Conservation (phyloP, 2,329 filamentous ascomycete genomes). For the Sporothrix humicola region DNA sequence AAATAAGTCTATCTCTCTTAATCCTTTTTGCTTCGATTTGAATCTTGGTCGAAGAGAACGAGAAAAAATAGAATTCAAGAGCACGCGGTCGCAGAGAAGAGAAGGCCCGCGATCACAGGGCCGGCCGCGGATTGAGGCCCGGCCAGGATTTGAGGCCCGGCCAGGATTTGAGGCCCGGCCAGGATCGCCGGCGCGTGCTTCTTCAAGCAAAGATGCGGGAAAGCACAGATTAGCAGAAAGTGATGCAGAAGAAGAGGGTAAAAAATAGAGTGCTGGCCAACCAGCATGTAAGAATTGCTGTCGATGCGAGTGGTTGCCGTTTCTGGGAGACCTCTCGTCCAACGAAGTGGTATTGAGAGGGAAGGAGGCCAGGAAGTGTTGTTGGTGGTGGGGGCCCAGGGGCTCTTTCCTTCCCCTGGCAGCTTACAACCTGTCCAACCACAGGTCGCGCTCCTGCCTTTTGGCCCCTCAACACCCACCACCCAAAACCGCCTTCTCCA, state of each 20-base stretch:
- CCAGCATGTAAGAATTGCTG: not conserved
- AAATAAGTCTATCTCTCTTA: not conserved
- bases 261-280: not conserved
- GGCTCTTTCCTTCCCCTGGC: constrained; percentile 15
- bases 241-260: not conserved
- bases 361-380: not conserved
- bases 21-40: not conserved
- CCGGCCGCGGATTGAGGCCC: not conserved
- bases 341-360: not conserved
- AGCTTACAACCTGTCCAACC: constrained; percentile 1
- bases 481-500: not conserved
- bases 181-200: constrained; percentile 20
- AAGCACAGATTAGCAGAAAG: not conserved
- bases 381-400: constrained; percentile 13
- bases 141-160: no score
- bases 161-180: not conserved
- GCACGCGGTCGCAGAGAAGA: not conserved
- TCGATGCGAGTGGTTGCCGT: constrained; percentile 10
- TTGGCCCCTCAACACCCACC: not conserved
- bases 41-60: not conserved
- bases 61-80: constrained; percentile 1
- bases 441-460: not conserved
- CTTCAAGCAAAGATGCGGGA: not conserved
- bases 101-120: not conserved
- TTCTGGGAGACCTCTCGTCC: constrained; percentile 10